Base-by-base conservation (phyloP, 768 basidiomycete species). In the Pisolithus microcarpus region DNA sequence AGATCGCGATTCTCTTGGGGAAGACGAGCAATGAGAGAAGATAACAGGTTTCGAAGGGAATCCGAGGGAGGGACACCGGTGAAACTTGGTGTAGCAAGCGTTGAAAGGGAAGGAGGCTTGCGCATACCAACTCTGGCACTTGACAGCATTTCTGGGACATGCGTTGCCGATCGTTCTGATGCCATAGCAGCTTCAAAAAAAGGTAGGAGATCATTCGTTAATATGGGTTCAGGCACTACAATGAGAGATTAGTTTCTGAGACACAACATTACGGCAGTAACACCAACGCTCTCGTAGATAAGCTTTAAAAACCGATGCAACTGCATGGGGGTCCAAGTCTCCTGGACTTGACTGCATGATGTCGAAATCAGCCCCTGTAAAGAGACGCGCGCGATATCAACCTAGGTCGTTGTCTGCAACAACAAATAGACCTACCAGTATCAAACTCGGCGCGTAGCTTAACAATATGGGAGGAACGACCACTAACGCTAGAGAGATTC, bases 251-350 rank as follows among this genome's bases (percentile, higher is more conserved):
- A 56, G 31, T 43, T 34, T 47, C 42, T 45, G 13, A 38, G 30
- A 38, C n/a, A 7, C 45, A 44, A 16, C 4, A 50, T 51, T 39
- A 44, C 15, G 19, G 31, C 53, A 13, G 28, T 49, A 46, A 43
- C 8, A 76, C 93, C 73, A 69, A 95, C 93, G 72, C 77, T 96
- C 92, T 51, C 94, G 85, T 39, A 97, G 73, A 65, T 83, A 97
- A 1, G 90, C 85, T 67, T 95, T 96, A 72, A 95, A 96, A 28
- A 95, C 72, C 23, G 90, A 89, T 18, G 93, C 84, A 7, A 97
- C 93, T 1, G 91, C 90, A 65, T 97, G 92, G 43, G 94, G 94
- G 62, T 97, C 94, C 34, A 97, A 70, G 61, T 97, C 92, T 7
- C 87, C 82, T 23, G 91, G 92, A 46, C 78, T 77, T 55, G 84